Base-by-base conservation (phyloP, 768 basidiomycete genomes). In the Trametes cubensis region DNA sequence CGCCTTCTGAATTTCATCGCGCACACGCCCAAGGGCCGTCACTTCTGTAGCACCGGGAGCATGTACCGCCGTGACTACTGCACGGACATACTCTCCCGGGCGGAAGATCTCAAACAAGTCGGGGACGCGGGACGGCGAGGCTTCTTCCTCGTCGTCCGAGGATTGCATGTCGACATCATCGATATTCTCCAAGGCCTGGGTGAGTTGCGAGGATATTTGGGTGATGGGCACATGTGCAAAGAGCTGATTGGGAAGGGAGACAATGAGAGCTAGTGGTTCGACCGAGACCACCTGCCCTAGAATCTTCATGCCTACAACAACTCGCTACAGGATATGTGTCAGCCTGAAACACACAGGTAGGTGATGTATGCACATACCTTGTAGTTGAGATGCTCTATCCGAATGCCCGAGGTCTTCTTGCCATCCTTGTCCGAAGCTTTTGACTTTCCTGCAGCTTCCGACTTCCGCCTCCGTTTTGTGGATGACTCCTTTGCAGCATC, bases 241-340 rank as follows among this genome's bases (percentile, higher is more conserved):
- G 41, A 99, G 85, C 75, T 98, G 95, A 69, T 95, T 92, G 18
- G 97, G 96, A n/a, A 99, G 81, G 18, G 96, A 98, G 28, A 98
- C 80, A 60, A 98, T 83, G 61, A 99, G 82, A 47, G 93, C 90
- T 39, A 99, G 85, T 13, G 95, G 92, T 63, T 93, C 86, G 55
- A 98, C 83, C 26, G 89, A 83, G 67, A 92, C 82, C 54, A 99
- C 83, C 76, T 94, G 90, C n/a, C 87, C 89, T 39, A 98, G 78
- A 21, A 98, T 82, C 71, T 88, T 94, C 83, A 94, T 95, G 40
- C 95, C 95, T 39, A 86, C 78, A 46, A 80, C 76, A 14, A 97
- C 78, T 67, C 94, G 86, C 93, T 95, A n/a, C n/a, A n/a, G 28
- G 2, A 42, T 58, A 38, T 47, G 21, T 64, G 47, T 64, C 55